Percentiles rank a stretch among this genome's conserved stretches.
phyloP scores from a whole-genome alignment of 1,139 yeast species.

The Lodderomyces oxycetoniae region DNA sequence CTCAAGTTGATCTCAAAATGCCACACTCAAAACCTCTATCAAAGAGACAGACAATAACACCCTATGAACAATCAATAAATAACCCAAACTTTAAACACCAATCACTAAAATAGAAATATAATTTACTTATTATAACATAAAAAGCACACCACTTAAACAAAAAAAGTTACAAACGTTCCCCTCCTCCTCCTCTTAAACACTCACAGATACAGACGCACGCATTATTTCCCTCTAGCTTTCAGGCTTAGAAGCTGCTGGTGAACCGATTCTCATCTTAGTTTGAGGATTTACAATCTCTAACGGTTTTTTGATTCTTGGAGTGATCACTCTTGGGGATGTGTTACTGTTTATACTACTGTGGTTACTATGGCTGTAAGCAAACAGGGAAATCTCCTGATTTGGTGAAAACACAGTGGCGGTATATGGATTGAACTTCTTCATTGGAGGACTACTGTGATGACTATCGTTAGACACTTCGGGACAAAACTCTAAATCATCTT shows the following conservation, averaged over 20 bases:
- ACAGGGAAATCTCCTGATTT: slow-evolving; percentile 2
- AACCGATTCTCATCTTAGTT: slow-evolving; percentile 63
- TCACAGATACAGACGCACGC: too few species aligned
- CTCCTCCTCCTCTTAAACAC: too few species aligned
- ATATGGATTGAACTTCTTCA: slow-evolving; percentile 53
- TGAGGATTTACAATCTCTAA: slow-evolving; percentile 76
- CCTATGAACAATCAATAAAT: too few species aligned
- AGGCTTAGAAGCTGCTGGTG: slow-evolving; percentile 37
- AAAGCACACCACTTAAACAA: too few species aligned
- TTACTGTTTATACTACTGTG: not conserved
- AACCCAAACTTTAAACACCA: too few species aligned
- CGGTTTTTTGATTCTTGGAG: slow-evolving; percentile 59
- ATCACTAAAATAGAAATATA: too few species aligned
- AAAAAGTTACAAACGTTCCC: too few species aligned
- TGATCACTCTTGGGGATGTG: slow-evolving; percentile 37
- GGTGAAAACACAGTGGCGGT: slow-evolving; percentile 57
- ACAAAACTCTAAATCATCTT: slow-evolving; percentile 64
- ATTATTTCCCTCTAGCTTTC: slow-evolving; percentile 1
- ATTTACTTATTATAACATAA: too few species aligned
- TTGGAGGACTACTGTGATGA: slow-evolving; percentile 17
- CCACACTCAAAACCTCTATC: too few species aligned
- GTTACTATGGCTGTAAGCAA: not conserved
- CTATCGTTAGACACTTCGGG: slow-evolving; percentile 46
- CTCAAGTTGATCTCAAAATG: too few species aligned
- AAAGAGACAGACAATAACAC: too few species aligned